phyloP scores from a whole-genome alignment of 2,329 filamentous ascomycete genomes.

The Colletotrichum theobromicola region DNA sequence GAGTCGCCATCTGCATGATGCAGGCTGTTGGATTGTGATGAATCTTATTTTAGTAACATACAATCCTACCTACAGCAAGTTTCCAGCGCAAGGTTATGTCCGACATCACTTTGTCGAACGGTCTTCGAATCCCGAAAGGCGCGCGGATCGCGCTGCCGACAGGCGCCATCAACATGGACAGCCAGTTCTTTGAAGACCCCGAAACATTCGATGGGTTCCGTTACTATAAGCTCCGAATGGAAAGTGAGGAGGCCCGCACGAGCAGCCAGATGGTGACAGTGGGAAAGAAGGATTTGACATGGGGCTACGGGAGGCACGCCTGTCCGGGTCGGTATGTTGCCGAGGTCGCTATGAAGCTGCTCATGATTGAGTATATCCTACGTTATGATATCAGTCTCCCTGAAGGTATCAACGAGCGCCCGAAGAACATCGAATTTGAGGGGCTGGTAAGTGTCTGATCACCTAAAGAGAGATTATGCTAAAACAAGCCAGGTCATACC shows the following conservation, averaged over 20 bases:
- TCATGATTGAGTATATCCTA: not conserved
- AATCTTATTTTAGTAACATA: not conserved
- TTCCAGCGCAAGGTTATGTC: not conserved
- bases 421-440: not conserved
- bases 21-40: not conserved
- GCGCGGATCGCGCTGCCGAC: not conserved
- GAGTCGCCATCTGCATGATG: not conserved
- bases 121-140: not conserved
- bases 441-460: not conserved
- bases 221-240: not conserved
- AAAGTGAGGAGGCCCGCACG: not conserved
- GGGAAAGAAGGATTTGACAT: not conserved
- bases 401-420: not conserved
- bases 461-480: not conserved
- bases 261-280: not conserved
- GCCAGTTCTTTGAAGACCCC: not conserved
- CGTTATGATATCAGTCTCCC: not conserved
- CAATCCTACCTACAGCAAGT: not conserved
- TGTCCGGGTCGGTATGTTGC: not conserved
- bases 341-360: not conserved
- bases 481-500: not conserved
- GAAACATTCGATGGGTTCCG: not conserved
- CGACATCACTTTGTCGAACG: not conserved
- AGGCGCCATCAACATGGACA: not conserved
- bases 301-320: not conserved